These are phyloP conservation scores for Glycyrrhiza uralensis DNA, from an alignment of 306 rosid species.

Conservation along the genomic window DNA sequence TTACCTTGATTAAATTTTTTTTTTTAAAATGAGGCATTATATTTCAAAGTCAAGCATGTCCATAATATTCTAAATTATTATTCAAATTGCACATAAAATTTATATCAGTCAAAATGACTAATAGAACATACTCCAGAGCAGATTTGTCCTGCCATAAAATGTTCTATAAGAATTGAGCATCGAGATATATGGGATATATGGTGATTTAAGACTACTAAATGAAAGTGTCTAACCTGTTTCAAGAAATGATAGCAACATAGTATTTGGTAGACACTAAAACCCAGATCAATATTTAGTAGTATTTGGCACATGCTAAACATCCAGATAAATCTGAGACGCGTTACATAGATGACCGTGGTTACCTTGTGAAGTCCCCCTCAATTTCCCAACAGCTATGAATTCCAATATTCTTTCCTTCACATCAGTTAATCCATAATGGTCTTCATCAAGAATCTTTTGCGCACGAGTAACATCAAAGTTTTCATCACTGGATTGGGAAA, in stretches of 20 bases:
- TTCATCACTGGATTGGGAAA: conserved; percentile 71
- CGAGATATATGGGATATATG: conserved; percentile 13
- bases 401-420: conserved; percentile 97
- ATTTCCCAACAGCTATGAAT: conserved; percentile 97
- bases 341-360: conserved; percentile 19
- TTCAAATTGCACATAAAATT: neutral
- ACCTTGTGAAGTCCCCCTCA: conserved; percentile 98
- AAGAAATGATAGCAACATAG: neutral
- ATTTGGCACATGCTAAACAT: conserved; percentile 2
- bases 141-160: conserved; percentile 6
- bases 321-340: neutral
- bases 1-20: neutral
- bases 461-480: conserved; percentile 91
- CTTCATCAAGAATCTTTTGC: conserved; percentile 92
- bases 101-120: conserved; percentile 12
- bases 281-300: neutral
- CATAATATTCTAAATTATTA: neutral
- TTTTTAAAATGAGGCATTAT: neutral
- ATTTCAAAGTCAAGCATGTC: conserved; percentile 20
- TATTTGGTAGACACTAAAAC: conserved; percentile 18
- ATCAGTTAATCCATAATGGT: conserved; percentile 93
- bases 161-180: neutral
- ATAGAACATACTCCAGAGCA: conserved; percentile 9
- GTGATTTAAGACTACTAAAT: conserved; percentile 18
- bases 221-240: neutral